Conservation (phyloP, 257 asterid genomes). For the Salvia splendens region DNA sequence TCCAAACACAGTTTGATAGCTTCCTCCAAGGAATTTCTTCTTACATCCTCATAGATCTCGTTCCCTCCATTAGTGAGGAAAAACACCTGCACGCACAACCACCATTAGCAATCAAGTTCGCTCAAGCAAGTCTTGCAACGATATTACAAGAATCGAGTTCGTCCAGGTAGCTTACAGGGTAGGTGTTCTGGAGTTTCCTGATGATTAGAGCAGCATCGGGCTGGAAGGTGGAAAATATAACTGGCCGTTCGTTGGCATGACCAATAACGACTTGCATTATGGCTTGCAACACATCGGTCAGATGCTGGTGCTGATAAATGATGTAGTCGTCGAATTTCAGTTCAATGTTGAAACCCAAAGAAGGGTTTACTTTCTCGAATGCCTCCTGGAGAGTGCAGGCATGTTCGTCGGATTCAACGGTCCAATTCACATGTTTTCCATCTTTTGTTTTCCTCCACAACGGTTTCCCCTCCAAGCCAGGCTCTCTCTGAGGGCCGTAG, state of each 20-base stretch:
- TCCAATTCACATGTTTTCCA: conserved; percentile 62
- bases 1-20: conserved; percentile 74
- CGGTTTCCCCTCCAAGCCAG: conserved; percentile 49
- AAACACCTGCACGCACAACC: conserved; percentile 49
- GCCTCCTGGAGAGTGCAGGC: conserved; percentile 83
- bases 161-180: conserved; percentile 56
- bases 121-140: too few species aligned
- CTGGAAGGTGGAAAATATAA: conserved; percentile 78
- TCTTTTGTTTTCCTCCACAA: conserved; percentile 75
- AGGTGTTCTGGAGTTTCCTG: conserved; percentile 61
- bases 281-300: conserved; percentile 44
- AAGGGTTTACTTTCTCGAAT: conserved; percentile 66
- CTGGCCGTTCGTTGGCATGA: conserved; percentile 66
- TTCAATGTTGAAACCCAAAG: conserved; percentile 85
- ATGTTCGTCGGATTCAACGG: conserved; percentile 71
- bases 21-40: conserved; percentile 87
- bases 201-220: conserved; percentile 81
- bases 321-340: conserved; percentile 75
- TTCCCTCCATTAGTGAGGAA: conserved; percentile 89
- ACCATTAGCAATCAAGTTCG: background rate
- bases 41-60: conserved; percentile 61
- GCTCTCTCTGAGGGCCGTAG: conserved; percentile 76
- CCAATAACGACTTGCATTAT: conserved; percentile 58
- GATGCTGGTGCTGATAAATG: conserved; percentile 58
- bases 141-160: background rate